A percentile compares a stretch with the other conserved stretches of the same genome.
Conservation (phyloP, 2,329 filamentous ascomycete genomes). For the Epichloe sp. region DNA sequence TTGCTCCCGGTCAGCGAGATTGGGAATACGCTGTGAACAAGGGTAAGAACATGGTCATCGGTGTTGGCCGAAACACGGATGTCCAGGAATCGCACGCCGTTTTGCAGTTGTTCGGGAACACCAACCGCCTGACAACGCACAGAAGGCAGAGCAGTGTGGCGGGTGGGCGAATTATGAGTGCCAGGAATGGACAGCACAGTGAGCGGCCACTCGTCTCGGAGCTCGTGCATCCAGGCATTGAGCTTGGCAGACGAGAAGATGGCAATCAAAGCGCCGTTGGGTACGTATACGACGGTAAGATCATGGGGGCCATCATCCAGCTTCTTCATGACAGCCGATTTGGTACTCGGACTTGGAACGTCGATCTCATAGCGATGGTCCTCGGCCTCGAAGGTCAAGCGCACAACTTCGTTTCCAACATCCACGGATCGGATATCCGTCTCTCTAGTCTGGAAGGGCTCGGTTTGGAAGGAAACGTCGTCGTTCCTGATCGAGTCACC, state of each 20-base stretch:
- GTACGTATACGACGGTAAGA: slow-evolving; percentile 56
- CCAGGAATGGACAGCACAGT: slow-evolving; percentile 81
- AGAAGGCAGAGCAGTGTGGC: slow-evolving; percentile 72
- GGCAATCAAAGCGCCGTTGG: slow-evolving; percentile 38
- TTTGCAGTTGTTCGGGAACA: slow-evolving; percentile 64
- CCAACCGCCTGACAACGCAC: slow-evolving; percentile 83
- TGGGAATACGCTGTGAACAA: slow-evolving; percentile 86
- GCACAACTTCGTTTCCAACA: slow-evolving; percentile 51
- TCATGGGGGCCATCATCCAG: slow-evolving; percentile 37
- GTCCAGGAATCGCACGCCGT: slow-evolving; percentile 91
- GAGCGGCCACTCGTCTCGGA: slow-evolving; percentile 59
- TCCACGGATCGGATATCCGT: slow-evolving; percentile 45
- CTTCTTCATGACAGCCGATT: slow-evolving; percentile 47
- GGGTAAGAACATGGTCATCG: slow-evolving; percentile 53
- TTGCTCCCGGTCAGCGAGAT: slow-evolving; percentile 72
- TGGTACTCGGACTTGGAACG: slow-evolving; percentile 47
- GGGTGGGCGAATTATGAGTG: slow-evolving; percentile 88
- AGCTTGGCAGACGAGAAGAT: slow-evolving; percentile 62
- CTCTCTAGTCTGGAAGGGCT: slow-evolving; percentile 52
- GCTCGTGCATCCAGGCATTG: slow-evolving; percentile 65
- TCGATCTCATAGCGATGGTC: slow-evolving; percentile 52
- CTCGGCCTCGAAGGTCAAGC: slow-evolving; percentile 58
- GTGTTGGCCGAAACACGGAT: slow-evolving; percentile 53
- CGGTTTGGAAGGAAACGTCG: slow-evolving; percentile 49
- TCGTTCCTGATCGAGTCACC: slow-evolving; percentile 47